phyloP scores from a whole-genome alignment of 768 basidiomycete species.

The Pleurotus platypus region DNA sequence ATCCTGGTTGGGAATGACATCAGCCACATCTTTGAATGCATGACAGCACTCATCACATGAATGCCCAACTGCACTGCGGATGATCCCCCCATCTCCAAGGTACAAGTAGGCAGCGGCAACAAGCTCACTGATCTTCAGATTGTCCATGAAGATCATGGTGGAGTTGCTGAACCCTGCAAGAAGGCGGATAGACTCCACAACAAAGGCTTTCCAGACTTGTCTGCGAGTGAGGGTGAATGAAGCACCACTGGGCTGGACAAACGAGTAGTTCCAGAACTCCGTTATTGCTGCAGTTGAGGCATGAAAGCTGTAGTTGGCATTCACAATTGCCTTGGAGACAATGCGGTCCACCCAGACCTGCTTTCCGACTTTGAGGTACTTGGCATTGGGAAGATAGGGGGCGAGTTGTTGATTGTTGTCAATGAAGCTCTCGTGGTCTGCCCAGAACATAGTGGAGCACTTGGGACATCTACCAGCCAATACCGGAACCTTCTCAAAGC shows the following conservation, averaged over 20 bases:
- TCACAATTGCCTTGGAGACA: constrained; percentile 12
- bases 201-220: constrained; percentile 19
- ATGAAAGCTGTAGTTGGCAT: no score
- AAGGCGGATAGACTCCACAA: constrained; percentile 15
- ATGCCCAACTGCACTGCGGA: not conserved
- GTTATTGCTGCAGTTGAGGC: no score
- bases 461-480: no score
- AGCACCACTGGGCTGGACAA: not conserved
- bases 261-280: no score
- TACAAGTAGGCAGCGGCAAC: not conserved
- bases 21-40: no score
- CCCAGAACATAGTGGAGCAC: constrained; percentile 8
- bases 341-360: constrained; percentile 12
- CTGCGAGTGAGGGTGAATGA: constrained; percentile 2
- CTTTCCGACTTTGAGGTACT: constrained; percentile 12
- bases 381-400: constrained; percentile 11
- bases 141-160: constrained; percentile 6
- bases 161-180: not conserved
- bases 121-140: constrained; percentile 6
- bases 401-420: not conserved
- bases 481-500: no score
- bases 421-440: constrained; percentile 15
- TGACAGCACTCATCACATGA: no score
- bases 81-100: constrained; percentile 8
- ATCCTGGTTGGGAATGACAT: not conserved